Percentiles rank a stretch among this genome's conserved stretches.
Evolutionary conservation across 208 protist species (phyloP).

Genomic region (Trypanosoma congolense): DNA sequence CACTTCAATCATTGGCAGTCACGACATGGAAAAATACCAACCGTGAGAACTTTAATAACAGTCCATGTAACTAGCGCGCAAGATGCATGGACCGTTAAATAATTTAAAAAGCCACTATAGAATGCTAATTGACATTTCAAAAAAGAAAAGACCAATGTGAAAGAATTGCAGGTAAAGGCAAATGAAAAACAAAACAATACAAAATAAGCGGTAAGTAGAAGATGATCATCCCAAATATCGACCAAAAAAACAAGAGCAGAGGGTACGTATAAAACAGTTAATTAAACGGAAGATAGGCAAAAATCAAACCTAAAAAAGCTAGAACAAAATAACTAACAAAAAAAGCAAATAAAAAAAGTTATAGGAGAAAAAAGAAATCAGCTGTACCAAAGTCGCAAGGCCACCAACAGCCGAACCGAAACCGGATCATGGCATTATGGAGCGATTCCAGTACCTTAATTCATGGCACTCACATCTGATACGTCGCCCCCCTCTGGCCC

Average conservation of each 20-base stretch:
- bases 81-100: no score
- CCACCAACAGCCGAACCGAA: no score
- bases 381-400: slow-evolving; percentile 1
- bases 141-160: not conserved
- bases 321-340: slow-evolving; percentile 12
- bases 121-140: not conserved
- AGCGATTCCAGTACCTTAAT: no score
- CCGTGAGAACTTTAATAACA: not conserved
- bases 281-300: not conserved
- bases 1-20: no score
- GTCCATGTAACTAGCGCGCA: not conserved
- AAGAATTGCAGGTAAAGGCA: not conserved
- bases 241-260: slow-evolving; percentile 1
- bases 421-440: no score
- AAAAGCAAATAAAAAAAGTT: slow-evolving; percentile 5
- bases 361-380: not conserved
- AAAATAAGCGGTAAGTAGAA: slow-evolving; percentile 4
- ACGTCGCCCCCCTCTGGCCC: no score
- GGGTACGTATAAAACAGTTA: not conserved
- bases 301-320: slow-evolving; percentile 1
- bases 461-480: no score
- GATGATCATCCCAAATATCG: not conserved
- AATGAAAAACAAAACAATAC: slow-evolving; percentile 1
- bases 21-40: not conserved
- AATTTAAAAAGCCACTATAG: no score